Evolutionary conservation across 1,284 basidiomycete species (phyloP).

Genomic region (Ustilago vetiveriae): DNA sequence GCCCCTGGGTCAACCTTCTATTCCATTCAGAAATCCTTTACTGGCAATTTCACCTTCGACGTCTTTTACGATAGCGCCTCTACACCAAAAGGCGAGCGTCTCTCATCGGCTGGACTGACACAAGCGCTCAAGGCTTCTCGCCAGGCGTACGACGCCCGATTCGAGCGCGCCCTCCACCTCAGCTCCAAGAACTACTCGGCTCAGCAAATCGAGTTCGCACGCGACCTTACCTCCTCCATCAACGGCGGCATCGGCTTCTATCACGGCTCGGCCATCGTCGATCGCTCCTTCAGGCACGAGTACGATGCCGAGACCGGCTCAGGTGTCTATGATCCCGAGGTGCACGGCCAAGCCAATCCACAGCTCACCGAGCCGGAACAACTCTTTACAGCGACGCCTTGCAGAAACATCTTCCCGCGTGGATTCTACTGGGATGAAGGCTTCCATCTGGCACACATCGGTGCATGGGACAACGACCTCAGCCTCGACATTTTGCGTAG

Average conservation of each 20-base stretch:
- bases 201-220: slow-evolving; percentile 78
- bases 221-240: slow-evolving; percentile 86
- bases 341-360: slow-evolving; percentile 53
- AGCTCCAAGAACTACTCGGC: slow-evolving; percentile 67
- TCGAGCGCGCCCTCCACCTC: slow-evolving; percentile 77
- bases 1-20: slow-evolving; percentile 80
- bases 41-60: slow-evolving; percentile 85
- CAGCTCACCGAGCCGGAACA: slow-evolving; percentile 72
- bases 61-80: slow-evolving; percentile 79
- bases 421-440: slow-evolving; percentile 99
- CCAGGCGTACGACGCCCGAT: slow-evolving; percentile 75
- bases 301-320: slow-evolving; percentile 74
- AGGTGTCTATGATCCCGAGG: slow-evolving; percentile 44
- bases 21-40: slow-evolving; percentile 83
- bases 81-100: slow-evolving; percentile 74
- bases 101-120: slow-evolving; percentile 72
- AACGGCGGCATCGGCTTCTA: slow-evolving; percentile 93
- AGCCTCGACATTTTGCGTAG: slow-evolving; percentile 86
- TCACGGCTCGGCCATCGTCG: slow-evolving; percentile 87
- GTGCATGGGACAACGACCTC: slow-evolving; percentile 89
- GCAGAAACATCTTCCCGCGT: slow-evolving; percentile 91
- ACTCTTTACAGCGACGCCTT: slow-evolving; percentile 90
- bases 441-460: slow-evolving; percentile 89
- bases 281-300: slow-evolving; percentile 82
- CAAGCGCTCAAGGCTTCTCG: slow-evolving; percentile 76